Base-by-base conservation (phyloP, 768 basidiomycete species). In the Termitomyces eurrhizus region DNA sequence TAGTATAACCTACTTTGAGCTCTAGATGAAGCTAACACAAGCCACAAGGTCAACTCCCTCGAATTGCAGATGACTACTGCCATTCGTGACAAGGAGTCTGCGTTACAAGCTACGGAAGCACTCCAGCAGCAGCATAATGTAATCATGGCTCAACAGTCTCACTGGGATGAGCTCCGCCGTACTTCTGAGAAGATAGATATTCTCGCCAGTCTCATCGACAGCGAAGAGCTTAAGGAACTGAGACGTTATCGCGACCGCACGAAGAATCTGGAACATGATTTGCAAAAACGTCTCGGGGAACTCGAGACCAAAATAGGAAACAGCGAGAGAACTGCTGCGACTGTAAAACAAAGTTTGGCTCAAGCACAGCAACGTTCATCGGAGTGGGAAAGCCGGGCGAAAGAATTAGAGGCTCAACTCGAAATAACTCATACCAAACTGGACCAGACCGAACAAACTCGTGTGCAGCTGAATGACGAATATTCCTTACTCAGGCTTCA, bases 351-450 rank as follows among this genome's bases (percentile, higher is more conserved):
- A 69, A 88, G 73, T 69, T 78, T 93, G 33, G 72, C 80, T 24
- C 86, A 89, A 63, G 86, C 88, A 24, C 88, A 93, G 62, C 89
- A 92, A 69, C 89, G 89, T 29, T 82, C 89, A 3, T 74, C 82
- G 3, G 92, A 94, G 66, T 93, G 89, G 90, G 92, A 94, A 73
- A 82, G 82, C 63, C 86, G 86, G 26, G 84, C 89, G 21, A 86
- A 86, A 66, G 88, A 90, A 63, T 80, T 81, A 46, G 89, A 92
- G 71, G 74, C 77, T 24, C 81, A 87, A 58, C 72, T 92, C 21
- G 87, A 89, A 68, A 67, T 79, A 65, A 79, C 78, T 33, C 80
- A 78, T 62, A 84, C 83, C 36, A 81, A 82, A 66, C 70, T 91
- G 16, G 89, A 93, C 39, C 83, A 89, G 56, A 75, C 80, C 9